phyloP scores from a whole-genome alignment of 176 grass and related monocot genomes.

The Chloris gayana region DNA sequence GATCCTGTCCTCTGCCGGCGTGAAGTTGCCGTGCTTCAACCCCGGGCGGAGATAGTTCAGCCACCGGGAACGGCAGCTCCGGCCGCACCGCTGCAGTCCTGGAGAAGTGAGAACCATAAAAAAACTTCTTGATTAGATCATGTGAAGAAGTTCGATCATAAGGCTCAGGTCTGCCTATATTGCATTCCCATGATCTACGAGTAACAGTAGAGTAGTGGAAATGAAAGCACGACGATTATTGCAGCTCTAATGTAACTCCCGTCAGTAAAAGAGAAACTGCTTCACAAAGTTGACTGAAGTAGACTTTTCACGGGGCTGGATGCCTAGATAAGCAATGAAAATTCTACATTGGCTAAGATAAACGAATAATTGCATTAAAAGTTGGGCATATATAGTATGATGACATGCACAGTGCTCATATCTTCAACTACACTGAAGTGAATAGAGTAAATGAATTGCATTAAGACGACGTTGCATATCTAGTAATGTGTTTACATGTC shows the following conservation, averaged over 20 bases:
- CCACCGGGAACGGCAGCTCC: slow-evolving; percentile 63
- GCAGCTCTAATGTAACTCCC: neutral
- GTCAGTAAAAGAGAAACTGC: neutral
- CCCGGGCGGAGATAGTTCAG: slow-evolving; percentile 65
- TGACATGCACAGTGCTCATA: neutral
- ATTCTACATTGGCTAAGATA: neutral
- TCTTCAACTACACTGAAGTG: neutral
- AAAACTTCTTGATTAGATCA: neutral
- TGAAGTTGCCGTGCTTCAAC: slow-evolving; percentile 55
- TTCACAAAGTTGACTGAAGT: neutral
- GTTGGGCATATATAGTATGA: neutral
- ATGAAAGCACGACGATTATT: neutral
- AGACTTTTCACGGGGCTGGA: no score
- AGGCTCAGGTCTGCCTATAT: neutral
- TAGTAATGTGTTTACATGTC: no score
- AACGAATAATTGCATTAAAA: neutral
- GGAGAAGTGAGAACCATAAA: neutral
- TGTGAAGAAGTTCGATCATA: neutral
- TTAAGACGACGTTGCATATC: neutral
- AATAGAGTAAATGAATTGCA: neutral
- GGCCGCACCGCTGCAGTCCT: slow-evolving; percentile 53
- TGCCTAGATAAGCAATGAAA: slow-evolving; percentile 3
- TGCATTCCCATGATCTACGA: neutral
- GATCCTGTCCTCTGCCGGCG: slow-evolving; percentile 45
- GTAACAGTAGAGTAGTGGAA: neutral